Evolutionary conservation across 352 stramenopile genomes (phyloP), one percentile per base, ranked within the genome.

Genomic region (Globisporangium alternatum): DNA sequence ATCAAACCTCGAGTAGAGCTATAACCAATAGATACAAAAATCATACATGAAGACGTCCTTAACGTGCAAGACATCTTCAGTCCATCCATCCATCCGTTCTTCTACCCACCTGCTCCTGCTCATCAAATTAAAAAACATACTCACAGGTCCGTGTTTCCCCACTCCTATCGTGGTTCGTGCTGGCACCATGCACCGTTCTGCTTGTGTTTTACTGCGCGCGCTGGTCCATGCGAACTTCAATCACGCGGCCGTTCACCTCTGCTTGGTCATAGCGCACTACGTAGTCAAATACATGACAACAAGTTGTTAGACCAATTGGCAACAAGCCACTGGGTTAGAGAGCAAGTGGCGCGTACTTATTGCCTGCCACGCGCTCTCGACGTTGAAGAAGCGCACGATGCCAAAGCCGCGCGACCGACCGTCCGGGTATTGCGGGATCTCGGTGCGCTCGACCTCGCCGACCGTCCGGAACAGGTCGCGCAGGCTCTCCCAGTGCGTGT

Each of bases 211-310:
- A 64, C 51, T 70, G 81, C 51, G 78, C 75, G 49, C 68, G 72
- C 47, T 82, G 87, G 64, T 93, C 83, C 60, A 88, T 62, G 22
- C 83, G 86, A 43, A 93, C 86, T 55, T 86, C 74, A 55, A 94
- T 84, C 60, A 71, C 56, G 4, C 81, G 80, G 30, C 86, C 82
- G 49, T 88, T 78, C 64, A 93, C 74, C 57, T 92, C 80, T 39
- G 78, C 66, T 6, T 75, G 78, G 59, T 93, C 88, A 44, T 93
- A 74, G 37, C 67, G 72, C 39, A 85, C 85, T 93, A 62, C 6
- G n/a, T n/a, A 47, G 13, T 47, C 43, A 62, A 54, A 2, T 33
- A 49, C 19, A 56, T 39, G 12, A 37, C 62, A 64, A 7, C 54
- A 35, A 28, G 9, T 59, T 13, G 9, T 41, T 17, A 56, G 28